Evolutionary conservation across 2,329 filamentous ascomycete genomes (phyloP).

Genomic region (Elsinoe necatrix): DNA sequence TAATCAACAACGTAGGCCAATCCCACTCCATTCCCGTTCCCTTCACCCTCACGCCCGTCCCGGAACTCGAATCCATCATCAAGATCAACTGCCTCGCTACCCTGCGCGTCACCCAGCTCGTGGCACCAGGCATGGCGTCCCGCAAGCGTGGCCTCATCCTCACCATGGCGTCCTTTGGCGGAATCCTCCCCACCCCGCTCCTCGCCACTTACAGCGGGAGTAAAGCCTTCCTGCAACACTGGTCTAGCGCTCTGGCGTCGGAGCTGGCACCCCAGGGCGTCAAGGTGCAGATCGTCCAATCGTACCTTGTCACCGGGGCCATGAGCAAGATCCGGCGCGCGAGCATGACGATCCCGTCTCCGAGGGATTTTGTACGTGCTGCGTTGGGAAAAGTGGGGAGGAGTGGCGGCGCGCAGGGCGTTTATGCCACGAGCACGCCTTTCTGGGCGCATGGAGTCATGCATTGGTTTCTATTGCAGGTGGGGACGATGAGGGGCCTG

Average conservation of each 20-base stretch:
- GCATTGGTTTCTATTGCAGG: constrained; percentile 65
- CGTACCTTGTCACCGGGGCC: constrained; percentile 86
- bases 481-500: constrained; percentile 49
- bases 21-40: constrained; percentile 88
- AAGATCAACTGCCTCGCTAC: constrained; percentile 93
- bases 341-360: constrained; percentile 68
- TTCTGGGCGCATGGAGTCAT: constrained; percentile 88
- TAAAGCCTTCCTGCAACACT: constrained; percentile 97
- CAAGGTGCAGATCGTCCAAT: constrained; percentile 83
- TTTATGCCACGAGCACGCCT: constrained; percentile 78
- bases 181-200: constrained; percentile 81
- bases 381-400: constrained; percentile 72
- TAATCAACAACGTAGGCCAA: constrained; percentile 95
- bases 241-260: constrained; percentile 76
- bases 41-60: constrained; percentile 68
- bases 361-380: constrained; percentile 71
- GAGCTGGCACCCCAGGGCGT: constrained; percentile 76
- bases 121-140: constrained; percentile 75
- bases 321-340: constrained; percentile 93
- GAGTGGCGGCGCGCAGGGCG: constrained; percentile 66
- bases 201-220: constrained; percentile 94
- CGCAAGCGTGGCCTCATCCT: constrained; percentile 82
- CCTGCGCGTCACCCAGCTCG: constrained; percentile 73
- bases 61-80: constrained; percentile 83
- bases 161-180: constrained; percentile 95